Conservation (phyloP, 169 alveolate species). For the Eimeria mitis region DNA sequence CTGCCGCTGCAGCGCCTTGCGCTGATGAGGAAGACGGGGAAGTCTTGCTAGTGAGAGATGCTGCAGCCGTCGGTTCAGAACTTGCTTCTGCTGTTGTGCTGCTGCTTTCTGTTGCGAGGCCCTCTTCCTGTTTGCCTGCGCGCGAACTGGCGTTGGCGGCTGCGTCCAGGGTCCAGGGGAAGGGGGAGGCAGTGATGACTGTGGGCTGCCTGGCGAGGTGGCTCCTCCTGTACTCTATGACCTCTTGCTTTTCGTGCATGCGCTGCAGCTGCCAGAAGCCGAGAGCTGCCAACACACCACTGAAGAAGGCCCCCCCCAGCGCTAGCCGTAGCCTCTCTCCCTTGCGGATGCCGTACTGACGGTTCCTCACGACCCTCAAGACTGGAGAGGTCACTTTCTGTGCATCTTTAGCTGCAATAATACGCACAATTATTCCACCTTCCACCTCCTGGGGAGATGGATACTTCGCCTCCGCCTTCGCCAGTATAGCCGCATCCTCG, state of each 20-base stretch:
- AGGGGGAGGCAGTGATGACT: conserved; percentile 51
- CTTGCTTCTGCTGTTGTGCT: neutral
- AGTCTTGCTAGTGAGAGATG: neutral
- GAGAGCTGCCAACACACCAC: conserved; percentile 80
- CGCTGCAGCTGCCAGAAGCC: conserved; percentile 92
- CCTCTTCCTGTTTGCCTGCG: neutral
- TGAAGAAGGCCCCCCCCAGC: conserved; percentile 82
- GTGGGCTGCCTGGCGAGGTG: conserved; percentile 84
- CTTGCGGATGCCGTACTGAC: conserved; percentile 92
- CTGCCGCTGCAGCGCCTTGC: neutral
- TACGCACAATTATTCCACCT: conserved; percentile 88
- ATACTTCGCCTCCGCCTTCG: conserved; percentile 83
- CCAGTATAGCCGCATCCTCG: conserved; percentile 84
- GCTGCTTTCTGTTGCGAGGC: neutral
- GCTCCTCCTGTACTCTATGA: conserved; percentile 84
- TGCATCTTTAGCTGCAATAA: conserved; percentile 86
- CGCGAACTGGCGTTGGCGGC: conserved; percentile 27
- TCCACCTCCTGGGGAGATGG: conserved; percentile 90
- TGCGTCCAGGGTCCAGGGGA: conserved; percentile 76
- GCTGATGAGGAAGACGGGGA: neutral
- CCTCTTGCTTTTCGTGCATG: conserved; percentile 87
- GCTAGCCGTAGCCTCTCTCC: conserved; percentile 88
- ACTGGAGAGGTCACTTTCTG: conserved; percentile 89
- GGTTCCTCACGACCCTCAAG: conserved; percentile 83
- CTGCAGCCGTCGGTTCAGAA: neutral